Evolutionary conservation across 2,329 filamentous ascomycete genomes (phyloP).

Genomic region (Penicillium sp.): DNA sequence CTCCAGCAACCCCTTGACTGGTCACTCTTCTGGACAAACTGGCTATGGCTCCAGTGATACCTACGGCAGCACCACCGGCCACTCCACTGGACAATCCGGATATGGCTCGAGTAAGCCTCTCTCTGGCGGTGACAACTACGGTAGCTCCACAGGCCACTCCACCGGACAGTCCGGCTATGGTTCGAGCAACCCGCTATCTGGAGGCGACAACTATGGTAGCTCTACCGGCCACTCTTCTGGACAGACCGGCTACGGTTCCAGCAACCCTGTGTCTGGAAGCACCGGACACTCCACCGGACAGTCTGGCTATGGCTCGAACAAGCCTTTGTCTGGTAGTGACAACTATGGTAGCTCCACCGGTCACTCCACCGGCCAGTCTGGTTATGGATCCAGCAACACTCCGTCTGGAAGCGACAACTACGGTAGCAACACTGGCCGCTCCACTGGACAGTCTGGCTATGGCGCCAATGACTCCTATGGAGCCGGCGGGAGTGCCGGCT

Average conservation of each 20-base stretch:
- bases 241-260: neutral
- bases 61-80: neutral
- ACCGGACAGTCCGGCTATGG: neutral
- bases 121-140: conserved; percentile 1
- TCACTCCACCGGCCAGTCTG: neutral
- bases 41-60: neutral
- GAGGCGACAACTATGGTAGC: neutral
- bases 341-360: neutral
- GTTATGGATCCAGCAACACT: neutral
- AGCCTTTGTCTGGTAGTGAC: neutral
- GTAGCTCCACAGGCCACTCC: neutral
- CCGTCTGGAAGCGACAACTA: neutral
- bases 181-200: neutral
- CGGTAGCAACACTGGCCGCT: neutral
- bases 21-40: neutral
- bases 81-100: neutral
- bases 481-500: conserved; percentile 16
- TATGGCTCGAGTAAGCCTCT: conserved; percentile 4
- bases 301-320: neutral
- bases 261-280: neutral
- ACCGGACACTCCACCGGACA: neutral
- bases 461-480: neutral
- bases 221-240: neutral
- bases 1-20: neutral
- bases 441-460: neutral